Percentiles rank a stretch among this genome's conserved stretches.
phyloP scores from a whole-genome alignment of 2,329 filamentous ascomycete species.

The Pyrenophora graminea region DNA sequence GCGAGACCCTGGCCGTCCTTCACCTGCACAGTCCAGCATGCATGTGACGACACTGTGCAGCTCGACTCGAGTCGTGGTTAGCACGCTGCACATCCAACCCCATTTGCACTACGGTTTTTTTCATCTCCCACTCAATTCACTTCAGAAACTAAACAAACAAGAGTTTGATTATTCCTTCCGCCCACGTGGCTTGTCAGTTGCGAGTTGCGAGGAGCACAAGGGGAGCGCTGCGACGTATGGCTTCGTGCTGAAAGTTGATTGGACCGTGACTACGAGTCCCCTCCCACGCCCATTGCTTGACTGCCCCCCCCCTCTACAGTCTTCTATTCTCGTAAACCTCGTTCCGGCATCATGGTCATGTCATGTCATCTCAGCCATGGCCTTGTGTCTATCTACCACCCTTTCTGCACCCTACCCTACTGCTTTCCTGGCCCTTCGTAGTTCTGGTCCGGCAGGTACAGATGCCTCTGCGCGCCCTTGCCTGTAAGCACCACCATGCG shows the following conservation, averaged over 20 bases:
- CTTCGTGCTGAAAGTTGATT: constrained; percentile 13
- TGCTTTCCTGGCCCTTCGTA: constrained; percentile 74
- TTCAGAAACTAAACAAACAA: too few species aligned
- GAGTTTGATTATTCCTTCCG: too few species aligned
- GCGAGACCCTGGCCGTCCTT: constrained; percentile 26
- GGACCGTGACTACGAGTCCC: constrained; percentile 1
- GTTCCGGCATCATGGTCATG: constrained; percentile 16
- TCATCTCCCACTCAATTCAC: too few species aligned
- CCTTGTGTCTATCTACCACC: constrained; percentile 4
- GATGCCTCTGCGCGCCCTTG: constrained; percentile 85
- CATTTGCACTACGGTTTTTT: too few species aligned
- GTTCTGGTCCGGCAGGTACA: constrained; percentile 87
- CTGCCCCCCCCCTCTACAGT: constrained; percentile 4
- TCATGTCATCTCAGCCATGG: constrained; percentile 18
- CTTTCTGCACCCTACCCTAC: constrained; percentile 21
- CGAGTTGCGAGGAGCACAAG: not conserved
- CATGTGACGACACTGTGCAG: constrained; percentile 14
- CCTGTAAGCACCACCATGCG: constrained; percentile 94
- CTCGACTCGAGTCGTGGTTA: not conserved
- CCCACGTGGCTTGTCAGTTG: too few species aligned
- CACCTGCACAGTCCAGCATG: constrained; percentile 11
- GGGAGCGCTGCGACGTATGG: constrained; percentile 5
- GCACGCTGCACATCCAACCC: not conserved
- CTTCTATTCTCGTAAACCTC: constrained; percentile 6
- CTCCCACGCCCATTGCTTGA: constrained; percentile 15